Base-by-base conservation (phyloP, 345 rosid genomes). In the Citrus maxima region DNA sequence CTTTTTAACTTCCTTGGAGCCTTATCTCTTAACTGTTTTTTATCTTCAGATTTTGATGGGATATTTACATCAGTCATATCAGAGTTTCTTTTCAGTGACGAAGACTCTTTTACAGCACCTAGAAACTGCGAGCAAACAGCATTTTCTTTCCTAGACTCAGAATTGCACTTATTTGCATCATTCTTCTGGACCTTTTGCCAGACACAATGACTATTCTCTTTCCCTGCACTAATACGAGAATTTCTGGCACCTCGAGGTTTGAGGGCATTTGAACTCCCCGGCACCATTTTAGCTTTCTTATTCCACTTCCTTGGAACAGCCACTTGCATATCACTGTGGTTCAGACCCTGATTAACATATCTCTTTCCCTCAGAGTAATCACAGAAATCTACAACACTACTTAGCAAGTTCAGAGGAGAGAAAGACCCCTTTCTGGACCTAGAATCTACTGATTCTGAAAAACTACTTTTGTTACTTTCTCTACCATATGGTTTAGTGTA, bases 161-260 rank as follows among this genome's bases (percentile, higher is more conserved):
- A 32, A 30, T 67, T 69, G 77, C 80, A 72, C 54, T 79, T 82
- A 74, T 61, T 77, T 5, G 9, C 75, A 55, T 73, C 82, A 72
- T 83, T 85, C 80, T 75, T 82, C 82, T 84, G 86, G 60, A 88
- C 90, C 79, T 78, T 86, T 84, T 88, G 78, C 93, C 93, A 89
- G 16, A 89, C 84, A 65, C 88, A 78, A 80, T 82, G 80, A 71
- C 32, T 78, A 75, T 81, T 88, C 54, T 84, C 88, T 61, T 77
- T 84, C 63, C 86, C 87, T 7, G 74, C 73, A 73, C 63, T 78
- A 49, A 81, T 74, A 40, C 54, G 80, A 49, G 72, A 77, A 56
- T 72, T 81, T 55, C 83, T 85, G 32, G 71, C 66, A 67, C 19
- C 72, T 67, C 79, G 86, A 60, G 28, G 28, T 80, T 72, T 87